Conservation (phyloP, 1,284 basidiomycete species). For the Fomitopsis betulina region DNA sequence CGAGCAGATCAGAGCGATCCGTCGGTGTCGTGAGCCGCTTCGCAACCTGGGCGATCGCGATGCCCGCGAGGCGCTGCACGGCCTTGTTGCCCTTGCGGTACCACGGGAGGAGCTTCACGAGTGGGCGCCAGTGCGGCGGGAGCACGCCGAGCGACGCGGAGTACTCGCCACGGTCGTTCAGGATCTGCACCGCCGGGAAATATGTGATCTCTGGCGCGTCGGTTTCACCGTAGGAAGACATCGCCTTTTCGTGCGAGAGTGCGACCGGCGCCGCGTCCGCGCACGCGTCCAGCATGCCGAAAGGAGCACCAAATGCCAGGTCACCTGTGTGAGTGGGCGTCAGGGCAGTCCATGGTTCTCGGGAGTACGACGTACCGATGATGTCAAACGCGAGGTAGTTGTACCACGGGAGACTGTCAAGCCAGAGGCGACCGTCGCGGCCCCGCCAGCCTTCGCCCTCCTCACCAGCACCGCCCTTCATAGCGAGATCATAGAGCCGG, state of each 20-base stretch:
- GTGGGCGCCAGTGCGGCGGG: slow-evolving; percentile 68
- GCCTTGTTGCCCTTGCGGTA: slow-evolving; percentile 66
- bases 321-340: slow-evolving; percentile 42
- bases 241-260: slow-evolving; percentile 42
- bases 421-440: slow-evolving; percentile 57
- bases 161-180: slow-evolving; percentile 88
- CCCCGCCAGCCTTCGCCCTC: slow-evolving; percentile 70
- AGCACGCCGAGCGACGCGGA: slow-evolving; percentile 82
- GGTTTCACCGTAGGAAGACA: slow-evolving; percentile 51
- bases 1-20: slow-evolving; percentile 75
- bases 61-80: slow-evolving; percentile 72
- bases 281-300: slow-evolving; percentile 82
- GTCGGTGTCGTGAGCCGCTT: slow-evolving; percentile 61
- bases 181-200: slow-evolving; percentile 80
- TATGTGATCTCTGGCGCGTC: slow-evolving; percentile 43
- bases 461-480: slow-evolving; percentile 47
- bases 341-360: neutral
- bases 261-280: slow-evolving; percentile 71
- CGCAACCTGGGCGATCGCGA: slow-evolving; percentile 80
- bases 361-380: slow-evolving; percentile 41
- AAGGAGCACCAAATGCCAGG: slow-evolving; percentile 82
- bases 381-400: slow-evolving; percentile 89
- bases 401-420: slow-evolving; percentile 73
- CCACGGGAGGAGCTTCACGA: slow-evolving; percentile 65
- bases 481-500: slow-evolving; percentile 54